These are phyloP conservation scores for Bruguiera hainesii DNA, from an alignment of 441 rosid genomes.

Conservation along the genomic window DNA sequence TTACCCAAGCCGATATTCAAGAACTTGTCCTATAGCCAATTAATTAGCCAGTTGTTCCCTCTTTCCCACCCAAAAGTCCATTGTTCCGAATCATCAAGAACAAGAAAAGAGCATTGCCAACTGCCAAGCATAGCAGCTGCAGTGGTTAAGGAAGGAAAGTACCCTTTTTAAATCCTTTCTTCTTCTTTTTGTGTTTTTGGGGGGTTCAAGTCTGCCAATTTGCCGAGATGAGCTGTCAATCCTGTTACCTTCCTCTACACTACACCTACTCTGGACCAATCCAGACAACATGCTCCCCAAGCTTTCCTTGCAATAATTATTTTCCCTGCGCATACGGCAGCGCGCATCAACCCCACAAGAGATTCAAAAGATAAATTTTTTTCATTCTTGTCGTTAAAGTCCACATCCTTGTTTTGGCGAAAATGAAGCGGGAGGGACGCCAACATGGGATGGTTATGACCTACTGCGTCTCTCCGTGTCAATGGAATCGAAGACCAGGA, in stretches of 20 bases:
- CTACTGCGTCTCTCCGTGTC: constrained; percentile 44
- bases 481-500: constrained; percentile 39
- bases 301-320: constrained; percentile 1
- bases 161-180: neutral
- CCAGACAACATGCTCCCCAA: constrained; percentile 32
- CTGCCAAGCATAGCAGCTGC: no score
- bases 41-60: no score
- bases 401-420: constrained; percentile 9
- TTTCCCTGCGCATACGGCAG: constrained; percentile 6
- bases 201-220: no score
- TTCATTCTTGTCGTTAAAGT: neutral
- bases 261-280: constrained; percentile 12
- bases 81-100: no score
- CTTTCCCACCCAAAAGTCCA: no score
- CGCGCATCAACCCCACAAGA: neutral
- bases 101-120: no score
- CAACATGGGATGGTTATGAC: constrained; percentile 69
- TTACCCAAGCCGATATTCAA: no score
- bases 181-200: neutral
- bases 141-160: neutral
- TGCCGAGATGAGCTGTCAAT: constrained; percentile 4
- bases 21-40: no score
- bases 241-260: constrained; percentile 28
- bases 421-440: constrained; percentile 73
- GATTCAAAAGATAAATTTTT: neutral